Evolutionary conservation across 768 basidiomycete species (phyloP), one percentile per base, ranked within the genome.

Genomic region (Lentinula lateritia): DNA sequence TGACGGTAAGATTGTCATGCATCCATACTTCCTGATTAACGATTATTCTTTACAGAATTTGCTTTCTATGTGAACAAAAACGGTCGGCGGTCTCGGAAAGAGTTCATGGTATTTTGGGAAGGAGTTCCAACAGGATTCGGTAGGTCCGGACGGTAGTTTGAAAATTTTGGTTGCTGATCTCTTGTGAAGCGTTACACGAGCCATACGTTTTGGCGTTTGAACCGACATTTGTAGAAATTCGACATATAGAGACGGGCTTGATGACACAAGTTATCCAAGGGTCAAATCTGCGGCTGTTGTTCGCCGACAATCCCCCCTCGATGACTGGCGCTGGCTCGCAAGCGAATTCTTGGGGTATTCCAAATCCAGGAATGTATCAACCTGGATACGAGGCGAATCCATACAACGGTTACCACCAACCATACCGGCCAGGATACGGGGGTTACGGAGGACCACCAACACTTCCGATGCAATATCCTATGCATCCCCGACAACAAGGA

Each of bases 21-120:
- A 18, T 36, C 32, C 36, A 15, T 50, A 8, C 55, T 39, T 35
- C 66, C 35, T 57, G 5, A 15, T 43, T 32, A 16, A 23, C 36
- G 54, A 32, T 20, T 8, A 13, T 2, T 8, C 18, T 48, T 5
- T 57, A 39, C 66, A 97, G 97, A 98, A 75, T 99, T 98, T 71
- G 97, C 97, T 0, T 98, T 99, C 72, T 98, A 98, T 73, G 95
- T 99, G 65, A 96, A 98, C 75, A 93, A 92, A 78, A 95, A 88
- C 64, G 97, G 97, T 2, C 90, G 93, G 78, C 80, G 94, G 63
- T 93, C 95, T 53, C 80, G 92, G 57, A 89, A 85, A 64, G 88
- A 93, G 61, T 98, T 98, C 79, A 92, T 95, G 83, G 92, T 98
- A 13, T 83, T 92, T 65, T 99, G 97, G 97, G 96, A 98, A 74